phyloP scores from a whole-genome alignment of 192 early-diverging fungal species.

The Coemansia guatemalensis region DNA sequence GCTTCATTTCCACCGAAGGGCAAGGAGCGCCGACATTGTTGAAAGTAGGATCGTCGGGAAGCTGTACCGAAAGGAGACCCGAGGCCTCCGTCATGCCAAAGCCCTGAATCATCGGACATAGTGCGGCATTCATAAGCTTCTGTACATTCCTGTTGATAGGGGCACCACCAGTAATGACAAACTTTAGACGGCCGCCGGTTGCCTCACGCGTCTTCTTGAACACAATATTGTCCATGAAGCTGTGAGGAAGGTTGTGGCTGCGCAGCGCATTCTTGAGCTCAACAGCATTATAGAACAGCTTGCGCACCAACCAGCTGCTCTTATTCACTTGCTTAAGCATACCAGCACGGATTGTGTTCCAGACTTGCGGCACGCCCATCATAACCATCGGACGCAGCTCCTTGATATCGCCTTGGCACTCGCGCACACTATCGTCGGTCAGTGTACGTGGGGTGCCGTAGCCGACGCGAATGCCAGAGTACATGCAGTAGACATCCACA shows the following conservation, averaged over 20 bases:
- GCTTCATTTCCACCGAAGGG: slow-evolving; percentile 75
- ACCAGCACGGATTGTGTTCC: slow-evolving; percentile 89
- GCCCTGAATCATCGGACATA: slow-evolving; percentile 84
- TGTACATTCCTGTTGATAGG: slow-evolving; percentile 86
- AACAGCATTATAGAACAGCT: slow-evolving; percentile 74
- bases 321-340: slow-evolving; percentile 68
- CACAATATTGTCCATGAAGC: slow-evolving; percentile 71
- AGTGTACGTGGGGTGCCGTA: slow-evolving; percentile 70
- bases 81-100: slow-evolving; percentile 85
- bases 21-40: slow-evolving; percentile 76
- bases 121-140: slow-evolving; percentile 71
- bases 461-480: slow-evolving; percentile 64
- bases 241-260: slow-evolving; percentile 62
- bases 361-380: slow-evolving; percentile 81
- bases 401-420: slow-evolving; percentile 76
- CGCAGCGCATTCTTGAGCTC: slow-evolving; percentile 66
- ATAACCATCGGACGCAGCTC: slow-evolving; percentile 73
- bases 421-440: slow-evolving; percentile 70
- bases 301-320: slow-evolving; percentile 58
- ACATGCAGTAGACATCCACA: slow-evolving; percentile 69
- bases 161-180: slow-evolving; percentile 86
- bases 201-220: slow-evolving; percentile 86
- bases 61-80: slow-evolving; percentile 69
- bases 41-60: slow-evolving; percentile 59
- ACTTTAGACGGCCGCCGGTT: slow-evolving; percentile 84